Conservation (phyloP, 805 yeast genomes). For the Candida saitoana region DNA sequence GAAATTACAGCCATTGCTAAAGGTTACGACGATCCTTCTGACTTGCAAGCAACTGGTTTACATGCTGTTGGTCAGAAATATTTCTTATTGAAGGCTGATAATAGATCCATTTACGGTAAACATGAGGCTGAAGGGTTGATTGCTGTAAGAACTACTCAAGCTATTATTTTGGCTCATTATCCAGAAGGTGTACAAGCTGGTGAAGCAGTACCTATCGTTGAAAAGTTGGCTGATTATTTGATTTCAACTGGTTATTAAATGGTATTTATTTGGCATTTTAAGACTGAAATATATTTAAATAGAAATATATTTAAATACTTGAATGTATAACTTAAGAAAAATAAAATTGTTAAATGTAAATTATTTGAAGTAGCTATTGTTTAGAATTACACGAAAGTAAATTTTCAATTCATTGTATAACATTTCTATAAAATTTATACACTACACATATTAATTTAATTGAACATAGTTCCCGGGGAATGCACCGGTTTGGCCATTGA, state of each 20-base stretch:
- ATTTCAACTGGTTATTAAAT: conserved; percentile 76
- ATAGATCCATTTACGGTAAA: conserved; percentile 90
- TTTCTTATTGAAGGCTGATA: conserved; percentile 84
- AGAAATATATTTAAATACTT: too few relatives aligned
- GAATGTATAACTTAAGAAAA: too few relatives aligned
- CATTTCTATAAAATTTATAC: too few relatives aligned
- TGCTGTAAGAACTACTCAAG: conserved; percentile 90
- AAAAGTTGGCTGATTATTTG: conserved; percentile 91
- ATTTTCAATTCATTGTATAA: background rate
- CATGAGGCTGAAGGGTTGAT: conserved; percentile 82
- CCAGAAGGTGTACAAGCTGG: conserved; percentile 89
- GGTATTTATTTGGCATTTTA: background rate
- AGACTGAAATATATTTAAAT: too few relatives aligned
- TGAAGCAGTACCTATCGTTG: conserved; percentile 92
- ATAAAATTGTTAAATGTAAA: too few relatives aligned
- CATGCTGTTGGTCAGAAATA: conserved; percentile 84
- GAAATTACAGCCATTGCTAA: conserved; percentile 72
- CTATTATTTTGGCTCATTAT: conserved; percentile 90
- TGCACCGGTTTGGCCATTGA: conserved; percentile 81
- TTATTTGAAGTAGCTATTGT: too few relatives aligned
- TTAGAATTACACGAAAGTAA: too few relatives aligned
- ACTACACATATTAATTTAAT: conserved; percentile 38
- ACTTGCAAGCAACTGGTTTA: conserved; percentile 80
- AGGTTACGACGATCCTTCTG: conserved; percentile 77
- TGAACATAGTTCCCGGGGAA: conserved; percentile 98